Evolutionary conservation across 371 early-diverging fungal genomes (phyloP), one percentile per base, ranked within the genome.

Genomic region (Mortierella sp.): DNA sequence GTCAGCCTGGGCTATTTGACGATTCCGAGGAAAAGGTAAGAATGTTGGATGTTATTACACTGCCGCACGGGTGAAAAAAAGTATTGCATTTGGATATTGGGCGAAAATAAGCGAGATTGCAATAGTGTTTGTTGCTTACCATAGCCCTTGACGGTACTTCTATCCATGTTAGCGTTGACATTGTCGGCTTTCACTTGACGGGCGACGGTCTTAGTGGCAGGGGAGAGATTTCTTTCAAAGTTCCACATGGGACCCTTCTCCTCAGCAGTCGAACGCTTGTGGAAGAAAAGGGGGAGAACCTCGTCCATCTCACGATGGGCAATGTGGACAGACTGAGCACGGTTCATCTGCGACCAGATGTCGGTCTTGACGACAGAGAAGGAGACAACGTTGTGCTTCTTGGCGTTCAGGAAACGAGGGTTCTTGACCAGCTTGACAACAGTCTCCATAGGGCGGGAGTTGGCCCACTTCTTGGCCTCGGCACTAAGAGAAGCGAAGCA

Each of bases 351-450:
- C 26, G 81, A 81, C 81, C 81, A 81, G 51, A 81, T 28, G 28
- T 76, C 73, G 44, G 81, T 81, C 21, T 69, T 54, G 71, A 70
- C 77, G 28, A 81, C 51, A 24, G 69, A 44, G 54, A 81, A 26
- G 19, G 50, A 69, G 26, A 81, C 43, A 1, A 48, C 73, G 19
- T 73, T 76, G 40, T 31, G 50, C 53, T 67, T 76, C 72, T 69
- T 76, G 57, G 37, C 54, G 28, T 72, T 55, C 46, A 48, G 14
- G 50, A 81, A 76, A 11, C 43, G 44, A 40, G 77, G 76, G 28
- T 69, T 46, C 77, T 81, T 81, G 76, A 81, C 81, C 76, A 76
- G 28, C 81, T 81, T 81, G 73, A 81, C 73, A 14, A 81, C 81
- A 31, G 73, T 81, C 55, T 81, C 81, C 73, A 76, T 34, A 13